phyloP scores from a whole-genome alignment of 2,329 filamentous ascomycete genomes.

The Aspergillus amoenus region DNA sequence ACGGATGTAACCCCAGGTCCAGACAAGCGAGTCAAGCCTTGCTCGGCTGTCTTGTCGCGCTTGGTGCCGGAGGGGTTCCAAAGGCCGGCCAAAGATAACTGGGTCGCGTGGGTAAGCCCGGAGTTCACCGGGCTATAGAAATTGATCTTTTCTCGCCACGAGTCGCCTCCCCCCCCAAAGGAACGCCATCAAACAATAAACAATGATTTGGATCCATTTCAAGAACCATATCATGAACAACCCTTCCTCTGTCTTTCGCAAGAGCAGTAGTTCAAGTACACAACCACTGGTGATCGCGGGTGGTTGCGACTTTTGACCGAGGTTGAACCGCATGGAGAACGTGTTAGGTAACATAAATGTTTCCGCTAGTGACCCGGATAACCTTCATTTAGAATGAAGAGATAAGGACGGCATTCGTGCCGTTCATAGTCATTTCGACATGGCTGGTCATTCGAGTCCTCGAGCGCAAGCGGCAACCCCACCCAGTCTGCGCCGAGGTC shows the following conservation, averaged over 20 bases:
- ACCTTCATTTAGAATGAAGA: not conserved
- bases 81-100: not conserved
- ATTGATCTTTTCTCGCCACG: constrained; percentile 1
- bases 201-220: not conserved
- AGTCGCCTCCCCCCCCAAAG: not conserved
- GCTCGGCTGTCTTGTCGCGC: constrained; percentile 15
- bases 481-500: constrained; percentile 5
- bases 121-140: constrained; percentile 10
- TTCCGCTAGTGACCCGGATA: constrained; percentile 3
- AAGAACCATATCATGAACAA: not conserved
- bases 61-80: constrained; percentile 15
- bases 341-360: constrained; percentile 24
- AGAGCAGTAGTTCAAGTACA: too few relatives aligned
- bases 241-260: not conserved
- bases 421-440: constrained; percentile 7
- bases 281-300: not conserved
- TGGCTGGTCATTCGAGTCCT: not conserved
- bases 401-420: constrained; percentile 20
- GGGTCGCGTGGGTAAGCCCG: constrained; percentile 10
- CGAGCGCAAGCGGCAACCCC: not conserved
- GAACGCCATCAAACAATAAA: not conserved
- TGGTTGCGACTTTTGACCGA: constrained; percentile 5
- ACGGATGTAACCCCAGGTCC: constrained; percentile 32
- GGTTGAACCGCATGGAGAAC: constrained; percentile 18
- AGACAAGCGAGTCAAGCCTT: constrained; percentile 23